Evolutionary conservation across 2,329 filamentous ascomycete genomes (phyloP), one percentile per base, ranked within the genome.

Genomic region (Aspergillus tanneri): DNA sequence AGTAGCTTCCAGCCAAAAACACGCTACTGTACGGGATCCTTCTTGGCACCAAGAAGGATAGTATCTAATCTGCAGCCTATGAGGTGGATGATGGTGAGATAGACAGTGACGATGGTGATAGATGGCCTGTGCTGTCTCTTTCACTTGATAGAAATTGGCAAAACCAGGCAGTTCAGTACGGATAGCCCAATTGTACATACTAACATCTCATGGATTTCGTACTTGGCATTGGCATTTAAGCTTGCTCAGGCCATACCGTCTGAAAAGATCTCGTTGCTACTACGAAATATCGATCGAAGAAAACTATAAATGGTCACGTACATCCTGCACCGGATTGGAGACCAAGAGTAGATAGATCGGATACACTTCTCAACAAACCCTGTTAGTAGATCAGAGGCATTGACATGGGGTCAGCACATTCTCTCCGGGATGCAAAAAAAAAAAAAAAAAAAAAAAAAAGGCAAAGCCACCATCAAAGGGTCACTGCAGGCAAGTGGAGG

Each of bases 1-100:
- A 57, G 52, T 55, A 58, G 57, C 52, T 51, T 44, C 48, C 56
- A 46, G 42, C 27, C 50, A 39, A 41, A 43, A 44, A 22, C 45
- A 51, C 44, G 40, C 44, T 37, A 48, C 46, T 47, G 28, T 52
- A 50, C 45, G 16, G 27, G 16, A 42, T 36, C 21, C 14, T 42
- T 42, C 38, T 35, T 10, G 22, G 27, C 28, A 27, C 27, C 28
- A n/a, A 30, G 32, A 36, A 14, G 43, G n/a, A 14, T n/a, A 14
- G 24, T 27, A 46, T 21, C 36, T 46, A 27, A 37, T 34, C 30
- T 34, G 30, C 30, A 34, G 30, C 30, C 14, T 9, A 18, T 34
- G 19, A 34, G 30, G 8, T 34, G 16, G 30, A 34, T 16, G 30
- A 34, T 11, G 30, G 19, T 14, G 28, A 32, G 28, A 27, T 25